Conservation (phyloP, 169 alveolate species). For the Plasmodium reichenowi region DNA sequence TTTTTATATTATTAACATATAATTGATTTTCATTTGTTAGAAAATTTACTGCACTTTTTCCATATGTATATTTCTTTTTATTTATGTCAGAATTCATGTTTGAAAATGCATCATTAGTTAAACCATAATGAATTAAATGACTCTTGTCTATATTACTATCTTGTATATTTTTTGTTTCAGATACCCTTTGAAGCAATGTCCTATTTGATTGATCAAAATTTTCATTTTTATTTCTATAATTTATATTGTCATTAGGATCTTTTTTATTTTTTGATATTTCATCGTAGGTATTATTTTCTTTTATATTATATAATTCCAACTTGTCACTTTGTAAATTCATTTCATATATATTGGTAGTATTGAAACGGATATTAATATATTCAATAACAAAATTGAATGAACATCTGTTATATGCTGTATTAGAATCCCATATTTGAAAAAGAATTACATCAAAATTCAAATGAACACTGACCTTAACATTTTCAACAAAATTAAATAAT, state of each 20-base stretch:
- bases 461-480: conserved; percentile 19
- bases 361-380: conserved; percentile 25
- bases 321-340: background rate
- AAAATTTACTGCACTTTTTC: conserved; percentile 11
- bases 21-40: background rate
- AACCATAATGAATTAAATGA: background rate
- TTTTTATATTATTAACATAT: background rate
- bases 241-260: background rate
- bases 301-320: conserved; percentile 1
- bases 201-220: background rate
- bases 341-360: conserved; percentile 49
- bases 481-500: conserved; percentile 60
- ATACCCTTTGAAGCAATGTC: too few species aligned
- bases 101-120: background rate
- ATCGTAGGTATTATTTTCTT: conserved; percentile 2
- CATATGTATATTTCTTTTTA: conserved; percentile 7
- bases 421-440: conserved; percentile 74
- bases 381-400: conserved; percentile 74
- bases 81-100: background rate
- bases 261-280: background rate
- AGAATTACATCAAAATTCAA: conserved; percentile 50
- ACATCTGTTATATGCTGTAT: conserved; percentile 70
- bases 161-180: background rate
- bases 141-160: background rate
- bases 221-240: background rate